Base-by-base conservation (phyloP, 2,329 filamentous ascomycete genomes). In the Penicillium sp. region DNA sequence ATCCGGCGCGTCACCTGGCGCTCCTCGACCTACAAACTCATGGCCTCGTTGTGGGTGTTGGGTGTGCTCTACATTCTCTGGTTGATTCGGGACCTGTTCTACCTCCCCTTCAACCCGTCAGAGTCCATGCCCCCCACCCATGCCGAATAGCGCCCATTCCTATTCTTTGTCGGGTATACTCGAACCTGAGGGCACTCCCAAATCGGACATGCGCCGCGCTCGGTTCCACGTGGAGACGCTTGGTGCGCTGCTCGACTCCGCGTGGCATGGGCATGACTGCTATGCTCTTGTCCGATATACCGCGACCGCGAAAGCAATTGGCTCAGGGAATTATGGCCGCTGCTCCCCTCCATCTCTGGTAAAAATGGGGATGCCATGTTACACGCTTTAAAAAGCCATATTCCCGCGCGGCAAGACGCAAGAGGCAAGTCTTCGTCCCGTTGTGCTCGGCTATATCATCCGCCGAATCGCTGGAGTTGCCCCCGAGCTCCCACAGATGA, bases 1-100 rank as follows among this genome's bases (percentile, higher is more conserved):
- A 70, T 71, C 53, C 70, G 71, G 26, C 65, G 71, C 55, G 70
- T 74, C 57, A 74, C 71, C 57, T 74, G 71, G 71, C 70, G 72
- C 29, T 74, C 71, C 10, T 73, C 71, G 13, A 73, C 71, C 17
- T 74, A 74, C 64, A 74, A 73, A 54, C 59, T 74, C 34, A 66
- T 74, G 61, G 70, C 72, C 6, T 72, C 68, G 32, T 59, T 74
- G 17, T 74, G 71, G 69, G 69, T 74, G 18, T 48, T 73, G 39
- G 68, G 68, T 10, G 69, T 74, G 7, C 58, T 74, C 37, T 74
- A 73, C 50, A 69, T 74, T 49, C 65, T 73, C 46, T 74, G 70
- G 69, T 56, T 74, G 49, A 73, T 73, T 45, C 67, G 70, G 17
- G 70, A 73, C 52, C 60, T 73, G 36, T 73, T 73, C 55, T 71